phyloP scores from a whole-genome alignment of 2,329 filamentous ascomycete genomes.

The Colletotrichum orchidophilum region DNA sequence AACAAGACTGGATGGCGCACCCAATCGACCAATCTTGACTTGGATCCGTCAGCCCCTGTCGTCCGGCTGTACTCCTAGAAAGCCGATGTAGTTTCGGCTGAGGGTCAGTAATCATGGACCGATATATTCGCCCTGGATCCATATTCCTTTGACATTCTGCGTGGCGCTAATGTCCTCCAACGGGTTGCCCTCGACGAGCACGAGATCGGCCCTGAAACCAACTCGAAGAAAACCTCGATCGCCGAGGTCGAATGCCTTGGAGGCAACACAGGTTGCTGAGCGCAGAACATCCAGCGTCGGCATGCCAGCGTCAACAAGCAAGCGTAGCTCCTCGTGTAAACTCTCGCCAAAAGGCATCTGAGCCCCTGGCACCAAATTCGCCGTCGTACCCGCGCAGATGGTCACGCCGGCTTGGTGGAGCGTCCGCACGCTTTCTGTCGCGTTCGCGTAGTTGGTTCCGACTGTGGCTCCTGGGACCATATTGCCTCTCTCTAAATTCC shows the following conservation, averaged over 20 bases:
- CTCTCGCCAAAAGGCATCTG: constrained; percentile 34
- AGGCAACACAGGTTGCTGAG: constrained; percentile 36
- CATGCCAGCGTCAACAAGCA: constrained; percentile 37
- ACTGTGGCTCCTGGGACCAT: neutral
- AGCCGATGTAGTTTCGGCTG: too few species aligned
- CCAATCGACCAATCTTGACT: too few species aligned
- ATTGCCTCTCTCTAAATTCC: neutral
- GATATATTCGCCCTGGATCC: constrained; percentile 40
- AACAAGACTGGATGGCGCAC: too few species aligned
- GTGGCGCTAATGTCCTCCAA: constrained; percentile 40
- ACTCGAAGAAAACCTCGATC: constrained; percentile 39
- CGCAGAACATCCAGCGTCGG: constrained; percentile 34
- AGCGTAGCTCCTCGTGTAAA: constrained; percentile 38
- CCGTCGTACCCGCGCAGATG: constrained; percentile 44
- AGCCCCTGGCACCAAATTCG: constrained; percentile 33
- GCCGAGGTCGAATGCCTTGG: constrained; percentile 35
- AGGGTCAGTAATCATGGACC: neutral
- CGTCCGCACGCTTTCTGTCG: constrained; percentile 37
- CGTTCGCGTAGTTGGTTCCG: constrained; percentile 37
- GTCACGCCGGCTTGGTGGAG: constrained; percentile 41
- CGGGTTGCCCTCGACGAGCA: constrained; percentile 43
- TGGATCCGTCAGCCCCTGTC: neutral
- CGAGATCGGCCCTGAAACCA: constrained; percentile 41
- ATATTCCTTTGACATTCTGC: constrained; percentile 38
- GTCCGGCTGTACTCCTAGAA: neutral